Evolutionary conservation across 2,329 filamentous ascomycete genomes (phyloP), one percentile per base, ranked within the genome.

Genomic region (Penicillium glabrum): DNA sequence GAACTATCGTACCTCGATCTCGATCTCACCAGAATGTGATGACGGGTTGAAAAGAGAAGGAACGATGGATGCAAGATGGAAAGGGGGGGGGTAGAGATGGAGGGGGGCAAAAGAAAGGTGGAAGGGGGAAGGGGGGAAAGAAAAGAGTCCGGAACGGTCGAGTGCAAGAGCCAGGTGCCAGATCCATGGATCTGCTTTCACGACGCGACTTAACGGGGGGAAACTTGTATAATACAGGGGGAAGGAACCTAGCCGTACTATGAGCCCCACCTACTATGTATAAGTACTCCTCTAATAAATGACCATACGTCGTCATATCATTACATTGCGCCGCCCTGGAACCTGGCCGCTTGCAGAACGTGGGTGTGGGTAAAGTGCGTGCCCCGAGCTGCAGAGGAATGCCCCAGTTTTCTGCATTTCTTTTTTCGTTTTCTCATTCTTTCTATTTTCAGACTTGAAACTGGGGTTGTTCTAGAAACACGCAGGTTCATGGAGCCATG

Each of bases 171-270:
- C 62, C 64, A 58, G 54, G 61, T 65, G 64, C 64, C 62, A 66
- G 64, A 66, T 65, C 64, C 64, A 66, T 66, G 64, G 64, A 64
- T 66, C 63, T 65, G 62, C 59, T 52, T 52, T 58, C 60, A 61
- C 62, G 64, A 66, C 64, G 64, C 64, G 64, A 63, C 62, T 61
- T 45, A 56, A 35, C 45, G 24, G 54, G 56, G 48, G 44, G 41
- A 45, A 52, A 66, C 61, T 13, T 31, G 53, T 56, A 50, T 43
- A 57, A 37, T 60, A 62, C 59, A 50, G 21, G 41, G 23, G 26
- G n/a, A 29, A 2, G n/a, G 35, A 31, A 49, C 49, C 24, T 26
- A 24, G 9, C 8, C n/a, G 10, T 44, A 46, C 19, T 50, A 46
- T 14, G 31, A 1, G 14, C 13, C 19, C 31, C 46, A 33, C 29